Percentiles rank a stretch among this genome's conserved stretches.
These are phyloP conservation scores for Delitschia confertaspora DNA, from an alignment of 495 filamentous ascomycete species.

Conservation along the genomic window DNA sequence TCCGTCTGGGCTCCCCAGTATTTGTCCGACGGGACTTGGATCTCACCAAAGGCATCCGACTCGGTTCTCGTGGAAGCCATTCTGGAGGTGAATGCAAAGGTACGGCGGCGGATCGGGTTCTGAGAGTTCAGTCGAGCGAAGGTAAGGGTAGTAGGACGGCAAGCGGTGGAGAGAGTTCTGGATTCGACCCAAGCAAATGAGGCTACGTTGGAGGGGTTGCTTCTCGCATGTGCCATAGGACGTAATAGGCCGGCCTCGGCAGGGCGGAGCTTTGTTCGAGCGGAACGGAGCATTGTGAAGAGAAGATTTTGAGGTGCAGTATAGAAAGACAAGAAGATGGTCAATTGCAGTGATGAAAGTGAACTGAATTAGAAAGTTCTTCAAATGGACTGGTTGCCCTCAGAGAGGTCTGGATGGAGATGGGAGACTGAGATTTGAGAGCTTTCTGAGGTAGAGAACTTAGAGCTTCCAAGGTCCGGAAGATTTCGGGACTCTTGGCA, in stretches of 20 bases:
- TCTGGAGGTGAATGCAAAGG: slow-evolving; percentile 15
- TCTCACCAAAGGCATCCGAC: slow-evolving; percentile 94
- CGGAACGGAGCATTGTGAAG: slow-evolving; percentile 22
- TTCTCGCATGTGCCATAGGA: slow-evolving; percentile 20
- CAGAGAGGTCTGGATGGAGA: slow-evolving; percentile 5
- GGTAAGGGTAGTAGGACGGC: slow-evolving; percentile 1
- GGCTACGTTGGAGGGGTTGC: slow-evolving; percentile 14
- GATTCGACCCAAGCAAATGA: not conserved
- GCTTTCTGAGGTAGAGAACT: too few species aligned
- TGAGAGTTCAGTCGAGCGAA: slow-evolving; percentile 4
- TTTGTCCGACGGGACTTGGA: slow-evolving; percentile 81
- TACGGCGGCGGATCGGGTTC: not conserved
- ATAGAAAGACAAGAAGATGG: not conserved
- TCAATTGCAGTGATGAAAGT: not conserved
- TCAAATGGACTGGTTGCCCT: too few species aligned
- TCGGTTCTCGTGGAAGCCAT: slow-evolving; percentile 59
- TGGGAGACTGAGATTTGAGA: not conserved
- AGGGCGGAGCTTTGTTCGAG: slow-evolving; percentile 14
- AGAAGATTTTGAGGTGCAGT: too few species aligned
- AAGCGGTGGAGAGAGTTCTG: slow-evolving; percentile 10
- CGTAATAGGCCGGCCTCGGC: slow-evolving; percentile 16
- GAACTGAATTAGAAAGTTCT: slow-evolving; percentile 8
- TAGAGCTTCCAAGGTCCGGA: too few species aligned
- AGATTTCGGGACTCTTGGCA: too few species aligned
- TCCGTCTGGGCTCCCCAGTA: slow-evolving; percentile 99